Conservation (phyloP, 805 yeast genomes). For the Lipomyces yamanashiensis region DNA sequence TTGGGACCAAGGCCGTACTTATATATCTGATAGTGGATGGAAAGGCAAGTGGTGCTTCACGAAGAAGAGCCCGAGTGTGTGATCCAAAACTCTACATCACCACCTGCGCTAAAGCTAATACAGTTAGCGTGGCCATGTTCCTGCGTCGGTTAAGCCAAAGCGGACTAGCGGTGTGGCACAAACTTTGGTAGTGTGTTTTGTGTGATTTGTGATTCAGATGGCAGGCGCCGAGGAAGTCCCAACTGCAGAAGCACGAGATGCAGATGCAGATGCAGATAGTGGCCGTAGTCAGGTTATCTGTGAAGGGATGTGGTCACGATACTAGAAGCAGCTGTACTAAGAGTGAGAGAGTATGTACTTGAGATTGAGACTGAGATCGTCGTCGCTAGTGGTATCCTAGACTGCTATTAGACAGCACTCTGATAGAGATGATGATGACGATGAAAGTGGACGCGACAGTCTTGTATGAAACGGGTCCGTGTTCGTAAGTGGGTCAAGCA, state of each 20-base stretch:
- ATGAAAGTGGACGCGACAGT: too few species aligned
- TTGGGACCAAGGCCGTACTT: too few species aligned
- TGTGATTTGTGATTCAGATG: neutral
- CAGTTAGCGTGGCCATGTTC: neutral
- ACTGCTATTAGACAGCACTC: too few species aligned
- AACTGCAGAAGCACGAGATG: neutral
- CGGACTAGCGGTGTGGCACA: conserved; percentile 3
- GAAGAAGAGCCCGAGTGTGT: conserved; percentile 8
- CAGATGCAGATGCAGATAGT: neutral
- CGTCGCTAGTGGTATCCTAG: too few species aligned
- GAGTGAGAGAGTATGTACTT: too few species aligned
- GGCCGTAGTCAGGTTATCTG: neutral
- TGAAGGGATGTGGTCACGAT: too few species aligned
- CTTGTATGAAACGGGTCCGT: too few species aligned
- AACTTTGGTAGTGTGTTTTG: neutral
- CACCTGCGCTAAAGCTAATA: conserved; percentile 4
- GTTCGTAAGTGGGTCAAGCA: too few species aligned
- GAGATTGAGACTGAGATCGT: too few species aligned
- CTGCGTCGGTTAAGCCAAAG: neutral
- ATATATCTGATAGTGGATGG: neutral
- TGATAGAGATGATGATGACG: too few species aligned
- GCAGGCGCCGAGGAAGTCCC: neutral
- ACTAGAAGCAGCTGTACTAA: too few species aligned
- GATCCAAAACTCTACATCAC: conserved; percentile 11
- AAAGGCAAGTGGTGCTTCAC: neutral